phyloP scores from a whole-genome alignment of 2,329 filamentous ascomycete species.

The Botryotinia convoluta region DNA sequence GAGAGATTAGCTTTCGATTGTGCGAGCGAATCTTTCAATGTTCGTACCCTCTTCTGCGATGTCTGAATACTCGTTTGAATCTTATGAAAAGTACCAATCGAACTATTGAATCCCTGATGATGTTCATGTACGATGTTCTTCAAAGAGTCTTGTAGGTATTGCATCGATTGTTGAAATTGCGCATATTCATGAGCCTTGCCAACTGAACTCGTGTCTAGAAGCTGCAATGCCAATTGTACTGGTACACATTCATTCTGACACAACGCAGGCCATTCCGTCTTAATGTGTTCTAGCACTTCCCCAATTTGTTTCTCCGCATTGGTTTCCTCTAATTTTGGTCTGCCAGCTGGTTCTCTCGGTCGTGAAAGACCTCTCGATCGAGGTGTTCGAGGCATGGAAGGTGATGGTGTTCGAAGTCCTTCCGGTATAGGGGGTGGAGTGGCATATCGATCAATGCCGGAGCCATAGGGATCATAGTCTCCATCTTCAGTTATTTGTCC shows the following conservation, averaged over 20 bases:
- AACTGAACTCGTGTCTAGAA: slow-evolving; percentile 91
- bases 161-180: slow-evolving; percentile 79
- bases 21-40: slow-evolving; percentile 77
- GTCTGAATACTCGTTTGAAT: slow-evolving; percentile 90
- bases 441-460: slow-evolving; percentile 29
- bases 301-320: slow-evolving; percentile 37
- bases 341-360: slow-evolving; percentile 22
- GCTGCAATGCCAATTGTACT: slow-evolving; percentile 88
- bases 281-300: slow-evolving; percentile 73
- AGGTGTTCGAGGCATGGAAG: slow-evolving; percentile 28
- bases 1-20: slow-evolving; percentile 79
- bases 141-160: slow-evolving; percentile 85
- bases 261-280: slow-evolving; percentile 89
- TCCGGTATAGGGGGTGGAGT: slow-evolving; percentile 26
- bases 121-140: slow-evolving; percentile 98
- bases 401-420: slow-evolving; percentile 20
- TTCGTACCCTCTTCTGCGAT: slow-evolving; percentile 81
- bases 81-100: slow-evolving; percentile 97
- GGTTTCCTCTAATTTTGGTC: slow-evolving; percentile 29
- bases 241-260: slow-evolving; percentile 84
- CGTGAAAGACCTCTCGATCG: slow-evolving; percentile 26
- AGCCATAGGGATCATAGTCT: slow-evolving; percentile 38
- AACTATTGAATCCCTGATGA: slow-evolving; percentile 98
- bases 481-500: slow-evolving; percentile 29
- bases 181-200: slow-evolving; percentile 85